Percentiles rank a stretch among this genome's conserved stretches.
Evolutionary conservation across 805 yeast genomes (phyloP).

Genomic region (Zygotorulaspora chibaensis): DNA sequence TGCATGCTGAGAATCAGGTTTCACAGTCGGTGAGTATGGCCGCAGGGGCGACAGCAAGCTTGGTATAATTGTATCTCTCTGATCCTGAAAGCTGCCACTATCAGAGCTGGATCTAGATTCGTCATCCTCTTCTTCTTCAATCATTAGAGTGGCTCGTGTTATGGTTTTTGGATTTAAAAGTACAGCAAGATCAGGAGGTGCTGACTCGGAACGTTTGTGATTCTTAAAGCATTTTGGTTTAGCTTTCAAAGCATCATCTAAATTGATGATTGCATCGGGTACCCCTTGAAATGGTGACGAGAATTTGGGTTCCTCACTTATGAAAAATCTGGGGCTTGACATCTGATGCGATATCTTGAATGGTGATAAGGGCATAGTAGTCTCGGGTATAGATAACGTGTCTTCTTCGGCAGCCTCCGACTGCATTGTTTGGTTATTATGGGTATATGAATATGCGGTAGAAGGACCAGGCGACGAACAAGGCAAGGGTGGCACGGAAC

Average conservation of each 20-base stretch:
- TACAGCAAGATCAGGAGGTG: constrained; percentile 46
- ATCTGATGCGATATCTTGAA: constrained; percentile 2
- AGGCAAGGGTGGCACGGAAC: constrained; percentile 17
- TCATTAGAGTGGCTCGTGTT: constrained; percentile 7
- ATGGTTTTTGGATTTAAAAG: constrained; percentile 8
- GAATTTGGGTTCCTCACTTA: constrained; percentile 32
- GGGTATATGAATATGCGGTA: constrained; percentile 15
- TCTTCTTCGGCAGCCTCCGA: background rate
- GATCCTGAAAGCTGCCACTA: background rate
- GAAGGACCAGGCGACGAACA: constrained; percentile 10
- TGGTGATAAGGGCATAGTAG: background rate
- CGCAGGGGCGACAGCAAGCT: constrained; percentile 24
- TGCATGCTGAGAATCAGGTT: background rate
- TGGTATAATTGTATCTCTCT: constrained; percentile 1
- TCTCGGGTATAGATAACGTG: background rate
- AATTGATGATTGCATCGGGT: constrained; percentile 54
- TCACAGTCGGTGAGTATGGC: constrained; percentile 19
- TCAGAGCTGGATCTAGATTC: constrained; percentile 1
- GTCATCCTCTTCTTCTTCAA: constrained; percentile 23
- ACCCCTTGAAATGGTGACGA: constrained; percentile 33
- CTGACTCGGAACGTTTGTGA: constrained; percentile 54
- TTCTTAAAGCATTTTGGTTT: constrained; percentile 31
- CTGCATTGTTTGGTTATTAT: constrained; percentile 19
- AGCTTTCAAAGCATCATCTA: constrained; percentile 49
- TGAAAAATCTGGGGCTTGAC: constrained; percentile 28